A percentile compares a stretch with the other conserved stretches of the same genome.
Evolutionary conservation across 768 basidiomycete genomes (phyloP).

Genomic region (Tylopilus intermedius): DNA sequence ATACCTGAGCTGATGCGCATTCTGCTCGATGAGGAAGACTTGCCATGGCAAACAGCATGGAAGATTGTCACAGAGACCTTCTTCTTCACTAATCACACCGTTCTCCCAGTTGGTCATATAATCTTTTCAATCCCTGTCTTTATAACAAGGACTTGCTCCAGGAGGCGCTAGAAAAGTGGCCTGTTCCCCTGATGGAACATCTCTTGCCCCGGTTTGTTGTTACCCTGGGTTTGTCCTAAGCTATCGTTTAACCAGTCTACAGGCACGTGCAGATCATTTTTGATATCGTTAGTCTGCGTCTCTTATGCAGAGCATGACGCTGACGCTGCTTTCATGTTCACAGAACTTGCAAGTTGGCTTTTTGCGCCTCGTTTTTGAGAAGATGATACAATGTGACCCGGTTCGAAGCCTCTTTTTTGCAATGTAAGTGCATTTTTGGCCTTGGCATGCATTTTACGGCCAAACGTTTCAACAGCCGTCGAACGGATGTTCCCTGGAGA

Average conservation of each 20-base stretch:
- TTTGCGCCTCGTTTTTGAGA: neutral
- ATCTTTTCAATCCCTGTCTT: neutral
- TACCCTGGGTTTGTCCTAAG: conserved; percentile 1
- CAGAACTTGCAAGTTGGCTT: conserved; percentile 35
- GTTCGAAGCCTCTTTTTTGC: conserved; percentile 49
- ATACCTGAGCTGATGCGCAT: conserved; percentile 95
- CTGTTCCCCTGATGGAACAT: conserved; percentile 79
- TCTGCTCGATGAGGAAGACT: conserved; percentile 85
- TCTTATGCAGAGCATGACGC: neutral
- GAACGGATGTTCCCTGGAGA: conserved; percentile 90
- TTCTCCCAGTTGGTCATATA: conserved; percentile 62
- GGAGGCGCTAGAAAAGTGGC: conserved; percentile 91
- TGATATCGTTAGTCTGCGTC: conserved; percentile 61
- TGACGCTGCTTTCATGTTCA: conserved; percentile 11
- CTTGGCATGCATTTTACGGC: neutral
- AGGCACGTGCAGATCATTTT: conserved; percentile 91
- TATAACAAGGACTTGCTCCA: conserved; percentile 21
- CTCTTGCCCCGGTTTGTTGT: conserved; percentile 66
- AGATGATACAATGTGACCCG: neutral
- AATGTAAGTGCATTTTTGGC: conserved; percentile 41
- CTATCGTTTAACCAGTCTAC: neutral
- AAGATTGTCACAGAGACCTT: conserved; percentile 83
- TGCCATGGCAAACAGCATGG: conserved; percentile 85
- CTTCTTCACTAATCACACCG: conserved; percentile 95
- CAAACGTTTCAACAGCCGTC: conserved; percentile 47